phyloP scores from a whole-genome alignment of 2,329 filamentous ascomycete genomes.

The Fusarium sp. region DNA sequence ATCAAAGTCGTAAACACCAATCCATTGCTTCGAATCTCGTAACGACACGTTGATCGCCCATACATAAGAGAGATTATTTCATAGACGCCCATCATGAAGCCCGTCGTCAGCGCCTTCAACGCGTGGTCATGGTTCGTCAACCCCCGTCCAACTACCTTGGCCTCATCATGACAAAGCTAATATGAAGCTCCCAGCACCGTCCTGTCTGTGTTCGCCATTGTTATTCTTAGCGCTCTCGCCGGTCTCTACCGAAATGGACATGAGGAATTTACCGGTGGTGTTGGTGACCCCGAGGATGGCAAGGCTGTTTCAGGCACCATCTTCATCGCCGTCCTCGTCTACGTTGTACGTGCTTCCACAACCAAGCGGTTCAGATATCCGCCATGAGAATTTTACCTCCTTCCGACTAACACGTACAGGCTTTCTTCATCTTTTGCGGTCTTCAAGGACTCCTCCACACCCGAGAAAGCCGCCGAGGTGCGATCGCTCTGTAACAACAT shows the following conservation, averaged over 20 bases:
- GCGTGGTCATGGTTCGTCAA: conserved; percentile 90
- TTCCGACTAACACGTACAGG: conserved; percentile 62
- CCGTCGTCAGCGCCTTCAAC: conserved; percentile 89
- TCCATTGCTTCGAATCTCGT: conserved; percentile 5
- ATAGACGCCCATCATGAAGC: conserved; percentile 79
- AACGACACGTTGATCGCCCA: conserved; percentile 5
- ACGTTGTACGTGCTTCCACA: conserved; percentile 74
- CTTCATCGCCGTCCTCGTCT: conserved; percentile 89
- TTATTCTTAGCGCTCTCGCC: conserved; percentile 74
- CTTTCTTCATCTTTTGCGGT: conserved; percentile 91
- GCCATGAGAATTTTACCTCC: background rate
- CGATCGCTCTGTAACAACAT: conserved; percentile 76
- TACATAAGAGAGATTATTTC: background rate
- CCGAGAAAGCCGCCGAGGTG: conserved; percentile 84
- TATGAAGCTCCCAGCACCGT: conserved; percentile 71
- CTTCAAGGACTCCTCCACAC: conserved; percentile 89
- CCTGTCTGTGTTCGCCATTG: conserved; percentile 74
- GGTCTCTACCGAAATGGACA: conserved; percentile 83
- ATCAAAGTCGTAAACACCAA: conserved; percentile 38
- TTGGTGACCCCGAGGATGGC: conserved; percentile 78
- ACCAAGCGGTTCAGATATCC: background rate
- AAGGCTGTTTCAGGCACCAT: conserved; percentile 85
- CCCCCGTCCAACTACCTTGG: conserved; percentile 23
- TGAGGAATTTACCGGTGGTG: conserved; percentile 84
- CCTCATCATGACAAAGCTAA: conserved; percentile 44